Percentiles rank a stretch among this genome's conserved stretches.
phyloP scores from a whole-genome alignment of 2,329 filamentous ascomycete species.

The Diaporthe citriasiana region DNA sequence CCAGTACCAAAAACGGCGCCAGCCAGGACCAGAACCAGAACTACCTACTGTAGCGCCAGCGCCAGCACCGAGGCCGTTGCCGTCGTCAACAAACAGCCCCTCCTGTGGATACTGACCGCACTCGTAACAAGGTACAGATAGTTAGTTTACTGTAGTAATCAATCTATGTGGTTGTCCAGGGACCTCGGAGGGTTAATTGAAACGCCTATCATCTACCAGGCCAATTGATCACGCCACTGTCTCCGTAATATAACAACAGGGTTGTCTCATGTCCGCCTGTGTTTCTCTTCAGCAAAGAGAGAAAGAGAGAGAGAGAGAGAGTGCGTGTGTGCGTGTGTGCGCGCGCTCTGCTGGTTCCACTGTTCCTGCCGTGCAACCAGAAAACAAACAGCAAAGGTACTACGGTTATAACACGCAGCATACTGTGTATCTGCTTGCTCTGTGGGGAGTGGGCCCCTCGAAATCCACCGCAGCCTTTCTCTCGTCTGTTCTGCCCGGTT shows the following conservation, averaged over 20 bases:
- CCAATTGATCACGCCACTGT: neutral
- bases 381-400: constrained; percentile 14
- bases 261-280: constrained; percentile 12
- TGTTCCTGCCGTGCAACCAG: constrained; percentile 25
- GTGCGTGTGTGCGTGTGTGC: too few species aligned
- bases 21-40: constrained; percentile 15
- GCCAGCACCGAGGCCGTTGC: constrained; percentile 19
- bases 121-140: neutral
- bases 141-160: neutral
- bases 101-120: neutral
- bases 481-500: constrained; percentile 5
- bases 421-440: too few species aligned
- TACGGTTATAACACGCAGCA: neutral
- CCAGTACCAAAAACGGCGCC: neutral
- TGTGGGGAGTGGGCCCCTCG: constrained; percentile 10
- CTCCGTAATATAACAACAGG: constrained; percentile 18
- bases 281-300: neutral
- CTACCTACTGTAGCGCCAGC: neutral
- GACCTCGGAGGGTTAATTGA: neutral
- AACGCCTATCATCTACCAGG: constrained; percentile 4
- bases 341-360: neutral
- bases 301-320: too few species aligned
- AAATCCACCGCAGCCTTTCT: constrained; percentile 19
- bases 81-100: constrained; percentile 29
- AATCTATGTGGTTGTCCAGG: constrained; percentile 3